Conservation (phyloP, 176 grass and related monocot genomes). For the Oryza officinalis region DNA sequence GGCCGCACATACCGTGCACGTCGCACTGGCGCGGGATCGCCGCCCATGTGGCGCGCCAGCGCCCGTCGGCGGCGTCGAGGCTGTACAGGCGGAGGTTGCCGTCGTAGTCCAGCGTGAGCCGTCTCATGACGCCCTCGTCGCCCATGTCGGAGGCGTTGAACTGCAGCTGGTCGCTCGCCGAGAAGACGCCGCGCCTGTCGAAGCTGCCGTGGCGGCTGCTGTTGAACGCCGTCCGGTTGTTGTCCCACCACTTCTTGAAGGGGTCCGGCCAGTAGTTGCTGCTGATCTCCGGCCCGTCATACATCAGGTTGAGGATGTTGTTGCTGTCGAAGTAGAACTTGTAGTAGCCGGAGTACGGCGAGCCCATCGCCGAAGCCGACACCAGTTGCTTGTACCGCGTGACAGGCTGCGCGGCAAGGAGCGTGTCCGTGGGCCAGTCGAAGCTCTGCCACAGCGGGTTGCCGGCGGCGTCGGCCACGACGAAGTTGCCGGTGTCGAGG, state of each 20-base stretch:
- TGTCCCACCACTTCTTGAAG: slow-evolving; percentile 43
- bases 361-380: too few relatives aligned
- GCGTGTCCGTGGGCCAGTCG: too few relatives aligned
- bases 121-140: slow-evolving; percentile 34
- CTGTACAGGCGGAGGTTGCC: slow-evolving; percentile 65
- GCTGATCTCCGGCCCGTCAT: too few relatives aligned
- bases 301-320: too few relatives aligned
- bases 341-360: too few relatives aligned
- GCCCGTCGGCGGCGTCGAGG: slow-evolving; percentile 15
- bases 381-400: too few relatives aligned
- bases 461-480: too few relatives aligned
- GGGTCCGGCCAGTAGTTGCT: slow-evolving; percentile 75
- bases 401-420: too few relatives aligned
- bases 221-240: slow-evolving; percentile 59
- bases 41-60: slow-evolving; percentile 51
- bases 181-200: slow-evolving; percentile 40
- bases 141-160: slow-evolving; percentile 62
- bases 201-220: slow-evolving; percentile 54
- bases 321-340: too few relatives aligned
- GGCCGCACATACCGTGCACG: slow-evolving; percentile 62
- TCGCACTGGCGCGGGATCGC: slow-evolving; percentile 49
- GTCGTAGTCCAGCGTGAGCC: slow-evolving; percentile 75
- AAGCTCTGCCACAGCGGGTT: too few relatives aligned
- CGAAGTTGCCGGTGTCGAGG: too few relatives aligned
- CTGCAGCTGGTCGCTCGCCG: slow-evolving; percentile 47